A percentile compares a stretch with the other conserved stretches of the same genome.
Evolutionary conservation across 768 basidiomycete genomes (phyloP).

Genomic region (Xerocomellus dryophilus): DNA sequence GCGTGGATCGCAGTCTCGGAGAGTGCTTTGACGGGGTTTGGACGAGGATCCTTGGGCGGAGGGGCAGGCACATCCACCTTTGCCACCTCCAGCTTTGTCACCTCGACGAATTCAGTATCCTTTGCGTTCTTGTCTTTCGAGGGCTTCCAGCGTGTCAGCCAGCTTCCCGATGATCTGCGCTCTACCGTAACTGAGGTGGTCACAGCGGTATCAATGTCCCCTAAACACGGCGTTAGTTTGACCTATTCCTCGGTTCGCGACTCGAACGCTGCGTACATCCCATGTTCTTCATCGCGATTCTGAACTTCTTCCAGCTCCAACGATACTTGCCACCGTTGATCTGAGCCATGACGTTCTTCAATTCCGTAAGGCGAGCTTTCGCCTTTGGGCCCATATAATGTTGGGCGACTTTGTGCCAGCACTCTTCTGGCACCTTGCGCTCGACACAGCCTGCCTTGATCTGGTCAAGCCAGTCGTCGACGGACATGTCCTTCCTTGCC

Average conservation of each 20-base stretch:
- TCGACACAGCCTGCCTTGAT: constrained; percentile 71
- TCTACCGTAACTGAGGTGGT: constrained; percentile 64
- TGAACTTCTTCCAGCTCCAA: constrained; percentile 85
- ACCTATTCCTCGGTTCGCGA: not conserved
- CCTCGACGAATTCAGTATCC: constrained; percentile 32
- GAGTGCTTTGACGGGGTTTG: constrained; percentile 34
- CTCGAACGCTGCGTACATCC: constrained; percentile 54
- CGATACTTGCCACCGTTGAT: constrained; percentile 74
- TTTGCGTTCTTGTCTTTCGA: constrained; percentile 35
- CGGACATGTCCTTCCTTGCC: constrained; percentile 62
- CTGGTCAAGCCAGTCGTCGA: constrained; percentile 70
- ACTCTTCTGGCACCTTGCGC: constrained; percentile 72
- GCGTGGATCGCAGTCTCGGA: constrained; percentile 33
- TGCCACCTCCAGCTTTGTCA: constrained; percentile 26
- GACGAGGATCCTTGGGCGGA: constrained; percentile 32
- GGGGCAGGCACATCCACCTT: constrained; percentile 20
- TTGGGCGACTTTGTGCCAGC: constrained; percentile 80
- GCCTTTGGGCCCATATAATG: constrained; percentile 72
- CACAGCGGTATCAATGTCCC: constrained; percentile 60
- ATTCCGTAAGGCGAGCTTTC: constrained; percentile 59
- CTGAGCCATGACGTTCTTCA: constrained; percentile 70
- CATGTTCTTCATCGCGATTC: constrained; percentile 75
- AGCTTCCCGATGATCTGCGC: constrained; percentile 45
- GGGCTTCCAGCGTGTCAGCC: constrained; percentile 49
- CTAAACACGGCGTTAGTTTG: constrained; percentile 34